These are phyloP conservation scores for Colletotrichum liriopes DNA, from an alignment of 2,329 filamentous ascomycete genomes.

Conservation along the genomic window DNA sequence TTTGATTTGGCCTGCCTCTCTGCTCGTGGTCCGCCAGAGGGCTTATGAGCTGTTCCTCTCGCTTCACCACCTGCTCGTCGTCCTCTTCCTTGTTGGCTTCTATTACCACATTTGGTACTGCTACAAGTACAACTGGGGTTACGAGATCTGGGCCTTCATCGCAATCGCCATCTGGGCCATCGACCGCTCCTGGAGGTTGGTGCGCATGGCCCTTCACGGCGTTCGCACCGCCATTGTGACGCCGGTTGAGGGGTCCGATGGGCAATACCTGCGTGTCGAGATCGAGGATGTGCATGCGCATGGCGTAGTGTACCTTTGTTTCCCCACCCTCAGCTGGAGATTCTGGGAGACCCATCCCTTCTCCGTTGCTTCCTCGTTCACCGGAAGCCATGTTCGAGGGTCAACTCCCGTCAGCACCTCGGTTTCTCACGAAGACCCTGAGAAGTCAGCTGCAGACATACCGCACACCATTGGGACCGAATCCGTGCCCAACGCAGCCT, in stretches of 20 bases:
- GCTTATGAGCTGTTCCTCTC: slow-evolving; percentile 47
- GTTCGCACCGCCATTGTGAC: too few relatives aligned
- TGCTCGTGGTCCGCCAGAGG: slow-evolving; percentile 44
- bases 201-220: too few relatives aligned
- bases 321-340: slow-evolving; percentile 36
- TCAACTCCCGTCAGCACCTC: too few relatives aligned
- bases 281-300: slow-evolving; percentile 17
- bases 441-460: too few relatives aligned
- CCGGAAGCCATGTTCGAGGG: too few relatives aligned
- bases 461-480: too few relatives aligned
- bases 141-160: slow-evolving; percentile 46
- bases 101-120: slow-evolving; percentile 47
- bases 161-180: slow-evolving; percentile 42
- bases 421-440: too few relatives aligned
- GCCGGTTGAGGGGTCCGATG: slow-evolving; percentile 21
- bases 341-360: slow-evolving; percentile 41
- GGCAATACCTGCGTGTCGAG: slow-evolving; percentile 31
- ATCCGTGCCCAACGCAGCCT: too few relatives aligned
- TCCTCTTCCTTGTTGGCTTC: slow-evolving; percentile 45
- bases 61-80: slow-evolving; percentile 42
- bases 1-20: slow-evolving; percentile 41
- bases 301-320: slow-evolving; percentile 42
- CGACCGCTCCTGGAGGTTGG: slow-evolving; percentile 29
- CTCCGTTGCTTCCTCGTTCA: slow-evolving; percentile 14
- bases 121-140: slow-evolving; percentile 44